Evolutionary conservation across 192 early-diverging fungal genomes (phyloP), one percentile per base, ranked within the genome.

Genomic region (Chytriomyces hyalinus): DNA sequence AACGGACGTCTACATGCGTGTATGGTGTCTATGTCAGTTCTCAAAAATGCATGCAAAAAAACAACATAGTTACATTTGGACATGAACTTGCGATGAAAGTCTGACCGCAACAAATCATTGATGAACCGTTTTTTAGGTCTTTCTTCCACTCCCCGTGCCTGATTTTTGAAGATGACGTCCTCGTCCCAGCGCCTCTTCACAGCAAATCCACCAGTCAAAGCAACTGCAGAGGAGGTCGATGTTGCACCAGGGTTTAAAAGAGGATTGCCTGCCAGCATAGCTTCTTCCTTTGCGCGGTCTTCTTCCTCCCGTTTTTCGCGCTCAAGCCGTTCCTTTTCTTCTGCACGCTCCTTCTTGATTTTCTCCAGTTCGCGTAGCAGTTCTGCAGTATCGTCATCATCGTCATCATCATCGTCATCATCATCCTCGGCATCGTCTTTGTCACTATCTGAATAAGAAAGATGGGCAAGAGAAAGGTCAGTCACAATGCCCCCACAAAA

Each of bases 51-150:
- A 26, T 4, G 11, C 26, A 26, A 13, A 15, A 20, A 48, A 80
- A 45, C 26, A n/a, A 49, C 9, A 80, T 17, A 59, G 74, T 68
- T 61, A 74, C 90, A 80, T 87, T 97, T 96, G 46, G 86, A 84
- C 92, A 99, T 94, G 82, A 99, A 99, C 83, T 95, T 94, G 77
- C 93, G 86, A 80, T 99, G 97, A 81, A 97, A 99, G 81, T 98
- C 97, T 8, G 92, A 94, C 49, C 97, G 90, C 61, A 98, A 83
- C 84, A 97, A 92, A 84, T 99, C 97, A 81, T 99, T 99, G 78
- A 98, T 90, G 84, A 98, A 99, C 63, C 97, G 87, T 83, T 97
- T 97, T 80, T 95, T 93, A 46, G 94, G 91, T 68, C 92, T 93
- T 20, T 94, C 94, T 26, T 95, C 93, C 43, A 91, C 88, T 45